phyloP scores from a whole-genome alignment of 2,329 filamentous ascomycete species.

The Claviceps sp. region DNA sequence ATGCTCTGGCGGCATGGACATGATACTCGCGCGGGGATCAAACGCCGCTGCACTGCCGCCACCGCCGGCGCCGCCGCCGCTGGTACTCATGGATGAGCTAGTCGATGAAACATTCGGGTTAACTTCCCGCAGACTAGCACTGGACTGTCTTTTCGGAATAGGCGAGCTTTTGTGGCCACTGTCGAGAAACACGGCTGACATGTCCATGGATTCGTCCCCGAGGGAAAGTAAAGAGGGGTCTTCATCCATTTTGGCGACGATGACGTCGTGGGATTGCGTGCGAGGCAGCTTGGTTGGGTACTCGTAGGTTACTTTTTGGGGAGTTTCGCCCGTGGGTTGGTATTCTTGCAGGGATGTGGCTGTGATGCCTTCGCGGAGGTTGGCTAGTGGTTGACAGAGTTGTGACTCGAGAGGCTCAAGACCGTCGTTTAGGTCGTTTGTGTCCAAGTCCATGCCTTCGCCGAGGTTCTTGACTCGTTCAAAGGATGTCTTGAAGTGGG shows the following conservation, averaged over 20 bases:
- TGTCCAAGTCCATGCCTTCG: conserved; percentile 49
- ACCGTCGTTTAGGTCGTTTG: conserved; percentile 42
- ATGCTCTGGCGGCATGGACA: conserved; percentile 27
- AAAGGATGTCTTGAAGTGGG: conserved; percentile 56
- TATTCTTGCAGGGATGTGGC: conserved; percentile 63
- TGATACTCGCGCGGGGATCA: conserved; percentile 28
- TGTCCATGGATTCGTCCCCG: conserved; percentile 9
- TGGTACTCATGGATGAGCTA: conserved; percentile 21
- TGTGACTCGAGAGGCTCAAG: conserved; percentile 46
- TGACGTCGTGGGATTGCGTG: conserved; percentile 40
- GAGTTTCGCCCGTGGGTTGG: conserved; percentile 71
- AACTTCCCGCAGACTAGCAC: conserved; percentile 38
- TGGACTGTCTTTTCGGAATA: conserved; percentile 3
- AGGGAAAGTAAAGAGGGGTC: background rate
- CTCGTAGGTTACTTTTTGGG: conserved; percentile 66
- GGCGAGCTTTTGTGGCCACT: conserved; percentile 16
- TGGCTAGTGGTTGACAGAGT: conserved; percentile 54
- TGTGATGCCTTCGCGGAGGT: conserved; percentile 57
- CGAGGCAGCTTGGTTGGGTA: conserved; percentile 68
- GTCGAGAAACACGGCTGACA: conserved; percentile 23
- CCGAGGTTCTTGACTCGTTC: conserved; percentile 56
- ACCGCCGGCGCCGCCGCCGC: background rate
- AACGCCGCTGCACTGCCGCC: conserved; percentile 21
- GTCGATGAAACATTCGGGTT: conserved; percentile 33
- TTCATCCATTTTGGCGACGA: conserved; percentile 29